phyloP scores from a whole-genome alignment of 306 rosid genomes.

The Medicago truncatula region DNA sequence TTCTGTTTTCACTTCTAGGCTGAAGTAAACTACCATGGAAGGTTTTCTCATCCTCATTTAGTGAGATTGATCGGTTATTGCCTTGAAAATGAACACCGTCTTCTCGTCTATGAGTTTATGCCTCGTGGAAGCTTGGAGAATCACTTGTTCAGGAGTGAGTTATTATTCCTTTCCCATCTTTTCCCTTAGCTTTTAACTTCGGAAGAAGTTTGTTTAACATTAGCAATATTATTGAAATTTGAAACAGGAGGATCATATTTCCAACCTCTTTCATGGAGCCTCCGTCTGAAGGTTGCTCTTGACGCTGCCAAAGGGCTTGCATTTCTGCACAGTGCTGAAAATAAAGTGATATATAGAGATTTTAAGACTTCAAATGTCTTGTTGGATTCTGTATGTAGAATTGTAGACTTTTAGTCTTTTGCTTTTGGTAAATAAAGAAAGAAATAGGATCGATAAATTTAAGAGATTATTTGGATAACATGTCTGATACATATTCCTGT shows the following conservation, averaged over 20 bases:
- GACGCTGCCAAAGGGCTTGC: conserved; percentile 75
- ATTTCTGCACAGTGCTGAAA: conserved; percentile 62
- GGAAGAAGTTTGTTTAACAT: neutral
- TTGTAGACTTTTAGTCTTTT: conserved; percentile 35
- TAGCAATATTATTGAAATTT: conserved; percentile 18
- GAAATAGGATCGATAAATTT: neutral
- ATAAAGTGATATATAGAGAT: conserved; percentile 64
- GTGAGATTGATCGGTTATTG: conserved; percentile 68
- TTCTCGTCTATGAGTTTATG: conserved; percentile 67
- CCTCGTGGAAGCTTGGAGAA: conserved; percentile 71
- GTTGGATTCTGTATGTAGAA: conserved; percentile 57
- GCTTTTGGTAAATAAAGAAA: neutral
- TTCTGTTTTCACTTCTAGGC: conserved; percentile 48
- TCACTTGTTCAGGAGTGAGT: conserved; percentile 70
- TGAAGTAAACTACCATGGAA: conserved; percentile 68
- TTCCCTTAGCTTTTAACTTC: neutral
- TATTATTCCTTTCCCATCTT: neutral
- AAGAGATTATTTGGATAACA: conserved; percentile 5
- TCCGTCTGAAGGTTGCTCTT: conserved; percentile 69
- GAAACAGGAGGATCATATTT: conserved; percentile 63
- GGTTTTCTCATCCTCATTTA: conserved; percentile 63
- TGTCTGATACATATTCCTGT: conserved; percentile 27
- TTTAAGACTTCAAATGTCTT: conserved; percentile 68
- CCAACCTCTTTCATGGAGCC: conserved; percentile 72
- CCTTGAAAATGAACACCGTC: conserved; percentile 60